These are phyloP conservation scores for Wickerhamiella allomyrinae DNA, from an alignment of 805 yeast species.

Conservation along the genomic window DNA sequence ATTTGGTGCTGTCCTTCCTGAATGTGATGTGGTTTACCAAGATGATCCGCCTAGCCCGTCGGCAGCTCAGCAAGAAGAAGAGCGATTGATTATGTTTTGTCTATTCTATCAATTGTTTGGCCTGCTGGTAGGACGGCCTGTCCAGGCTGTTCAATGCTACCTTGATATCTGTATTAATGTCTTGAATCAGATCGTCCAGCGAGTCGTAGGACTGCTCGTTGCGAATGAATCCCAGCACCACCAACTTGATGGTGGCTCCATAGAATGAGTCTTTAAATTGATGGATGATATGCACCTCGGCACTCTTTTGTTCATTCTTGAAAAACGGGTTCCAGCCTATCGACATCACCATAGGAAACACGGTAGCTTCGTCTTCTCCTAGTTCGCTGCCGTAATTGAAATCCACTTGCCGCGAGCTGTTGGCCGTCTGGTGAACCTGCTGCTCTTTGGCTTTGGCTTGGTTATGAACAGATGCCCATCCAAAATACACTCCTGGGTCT, in stretches of 20 bases:
- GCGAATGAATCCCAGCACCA: slow-evolving; percentile 74
- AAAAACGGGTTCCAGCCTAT: slow-evolving; percentile 93
- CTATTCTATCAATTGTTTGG: slow-evolving; percentile 13
- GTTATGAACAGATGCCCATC: slow-evolving; percentile 46
- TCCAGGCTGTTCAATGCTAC: slow-evolving; percentile 43
- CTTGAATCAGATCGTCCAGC: slow-evolving; percentile 68
- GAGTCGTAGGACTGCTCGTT: slow-evolving; percentile 82
- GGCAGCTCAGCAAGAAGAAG: slow-evolving; percentile 25
- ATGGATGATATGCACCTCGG: slow-evolving; percentile 73
- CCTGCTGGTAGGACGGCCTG: slow-evolving; percentile 29
- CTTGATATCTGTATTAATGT: slow-evolving; percentile 65
- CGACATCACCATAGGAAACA: slow-evolving; percentile 84
- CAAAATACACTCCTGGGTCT: slow-evolving; percentile 80
- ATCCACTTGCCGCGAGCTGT: slow-evolving; percentile 27
- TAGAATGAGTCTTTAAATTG: slow-evolving; percentile 55
- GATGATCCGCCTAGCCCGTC: slow-evolving; percentile 68
- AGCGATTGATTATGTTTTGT: neutral
- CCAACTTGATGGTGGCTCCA: slow-evolving; percentile 60
- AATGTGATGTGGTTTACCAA: slow-evolving; percentile 80
- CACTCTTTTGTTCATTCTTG: slow-evolving; percentile 64
- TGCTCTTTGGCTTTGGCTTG: too few species aligned
- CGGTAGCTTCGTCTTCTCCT: slow-evolving; percentile 26
- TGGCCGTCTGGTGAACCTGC: too few species aligned
- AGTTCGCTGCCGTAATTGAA: slow-evolving; percentile 50
- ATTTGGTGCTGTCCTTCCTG: slow-evolving; percentile 47